phyloP scores from a whole-genome alignment of 352 stramenopile species.

The Phytophthora pistaciae region DNA sequence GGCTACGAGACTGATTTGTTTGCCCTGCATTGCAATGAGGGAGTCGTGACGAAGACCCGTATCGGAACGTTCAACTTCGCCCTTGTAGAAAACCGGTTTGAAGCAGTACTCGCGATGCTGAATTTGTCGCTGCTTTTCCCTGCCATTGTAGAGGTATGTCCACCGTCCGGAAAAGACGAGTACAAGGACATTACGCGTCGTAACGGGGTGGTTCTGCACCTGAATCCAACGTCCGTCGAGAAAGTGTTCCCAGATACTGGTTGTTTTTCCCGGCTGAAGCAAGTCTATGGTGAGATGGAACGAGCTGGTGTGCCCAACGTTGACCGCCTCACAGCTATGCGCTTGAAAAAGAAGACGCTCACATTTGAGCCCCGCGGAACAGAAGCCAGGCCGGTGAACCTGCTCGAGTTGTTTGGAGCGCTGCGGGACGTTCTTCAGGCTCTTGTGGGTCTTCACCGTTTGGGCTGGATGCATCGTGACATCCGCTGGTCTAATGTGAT shows the following conservation, averaged over 20 bases:
- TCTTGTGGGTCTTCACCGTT: slow-evolving; percentile 16
- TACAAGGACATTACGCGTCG: slow-evolving; percentile 14
- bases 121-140: slow-evolving; percentile 28
- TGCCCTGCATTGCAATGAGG: slow-evolving; percentile 5
- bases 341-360: slow-evolving; percentile 6
- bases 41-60: neutral
- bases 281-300: slow-evolving; percentile 16
- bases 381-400: slow-evolving; percentile 8
- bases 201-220: slow-evolving; percentile 14
- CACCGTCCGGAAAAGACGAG: slow-evolving; percentile 13
- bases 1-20: slow-evolving; percentile 15
- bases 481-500: slow-evolving; percentile 23
- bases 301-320: slow-evolving; percentile 21
- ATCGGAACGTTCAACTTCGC: slow-evolving; percentile 25
- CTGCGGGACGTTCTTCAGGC: slow-evolving; percentile 24
- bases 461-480: slow-evolving; percentile 24
- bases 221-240: slow-evolving; percentile 17
- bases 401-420: slow-evolving; percentile 18
- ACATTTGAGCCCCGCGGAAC: slow-evolving; percentile 22
- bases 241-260: slow-evolving; percentile 16
- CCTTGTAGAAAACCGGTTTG: slow-evolving; percentile 8
- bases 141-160: slow-evolving; percentile 22
- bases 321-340: slow-evolving; percentile 9
- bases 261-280: slow-evolving; percentile 6
- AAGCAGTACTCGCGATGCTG: slow-evolving; percentile 19